Base-by-base conservation (phyloP, 2,329 filamentous ascomycete genomes). In the Aurifilum marmelostoma region DNA sequence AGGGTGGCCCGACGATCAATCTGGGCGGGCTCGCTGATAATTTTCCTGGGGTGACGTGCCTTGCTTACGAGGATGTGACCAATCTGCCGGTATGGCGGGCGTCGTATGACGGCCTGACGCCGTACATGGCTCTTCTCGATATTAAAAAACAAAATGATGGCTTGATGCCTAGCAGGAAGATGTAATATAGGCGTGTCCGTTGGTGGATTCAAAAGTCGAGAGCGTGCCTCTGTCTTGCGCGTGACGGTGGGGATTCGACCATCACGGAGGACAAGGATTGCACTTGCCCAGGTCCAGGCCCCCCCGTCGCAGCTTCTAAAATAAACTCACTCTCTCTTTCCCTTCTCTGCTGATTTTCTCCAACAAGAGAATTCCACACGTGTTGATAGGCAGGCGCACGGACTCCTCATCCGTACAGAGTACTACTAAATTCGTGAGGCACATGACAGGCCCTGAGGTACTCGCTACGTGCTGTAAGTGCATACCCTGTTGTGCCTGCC, bases 121-220 rank as follows among this genome's bases (percentile, higher is more conserved):
- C 34, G 18, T 32, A 18, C 58, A 21, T 60, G 32, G 18, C 32
- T 60, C 34, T 32, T 39, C 58, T 60, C 58, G 52, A 32, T 18
- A 56, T 29, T 56, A 16, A 32, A 56, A 56, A 18, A 56, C 11
- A 16, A 32, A 56, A 56, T 56, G 52, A 29, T 29, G 4, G 52
- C 52, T 29, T 29, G 52, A 29, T 29, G 52, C 52, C 52, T 29
- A 41, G 63, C 69, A 71, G 43, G 47, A 52, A n/a, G 6, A 54
- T 56, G 69, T 63, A 71, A 69, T 69, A 63, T 69, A 71, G 69
- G 69, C 43, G 47, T 65, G 69, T 64, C 69, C 69, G 69, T 71
- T 52, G 63, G 67, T 67, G 69, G 69, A 63, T 63, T 59, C 50
- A 9, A 34, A 8, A 34, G 34, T n/a, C 37, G 52, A 27, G 61